These are phyloP conservation scores for Lepiota venenata DNA, from an alignment of 768 basidiomycete species.

Conservation along the genomic window DNA sequence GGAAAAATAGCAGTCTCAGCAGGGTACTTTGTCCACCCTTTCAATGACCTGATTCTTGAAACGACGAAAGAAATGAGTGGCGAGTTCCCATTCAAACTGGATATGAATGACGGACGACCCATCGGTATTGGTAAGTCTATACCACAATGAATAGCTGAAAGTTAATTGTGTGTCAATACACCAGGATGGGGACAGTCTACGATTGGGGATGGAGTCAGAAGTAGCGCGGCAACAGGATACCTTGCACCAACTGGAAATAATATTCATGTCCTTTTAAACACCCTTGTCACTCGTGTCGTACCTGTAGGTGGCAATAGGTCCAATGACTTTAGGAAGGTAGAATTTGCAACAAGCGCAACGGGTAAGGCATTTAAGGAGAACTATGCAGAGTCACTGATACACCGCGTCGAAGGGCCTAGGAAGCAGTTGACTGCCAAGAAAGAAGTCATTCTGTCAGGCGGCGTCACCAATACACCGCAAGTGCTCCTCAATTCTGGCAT, in stretches of 20 bases:
- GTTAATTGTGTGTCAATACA: neutral
- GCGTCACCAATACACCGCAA: conserved; percentile 26
- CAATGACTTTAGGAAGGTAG: neutral
- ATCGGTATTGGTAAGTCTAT: conserved; percentile 15
- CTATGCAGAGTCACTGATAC: too few relatives aligned
- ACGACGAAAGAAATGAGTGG: conserved; percentile 23
- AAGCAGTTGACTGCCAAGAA: conserved; percentile 21
- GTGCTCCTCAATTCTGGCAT: conserved; percentile 32
- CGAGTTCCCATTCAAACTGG: conserved; percentile 26
- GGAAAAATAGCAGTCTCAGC: neutral
- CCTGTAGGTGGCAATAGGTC: neutral
- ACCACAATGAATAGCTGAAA: neutral
- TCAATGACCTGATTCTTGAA: conserved; percentile 7
- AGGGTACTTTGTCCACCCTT: neutral
- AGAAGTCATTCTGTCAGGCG: conserved; percentile 35
- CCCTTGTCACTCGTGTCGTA: conserved; percentile 24
- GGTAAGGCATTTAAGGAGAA: neutral
- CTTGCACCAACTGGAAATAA: conserved; percentile 20
- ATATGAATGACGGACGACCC: conserved; percentile 24
- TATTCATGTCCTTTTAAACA: conserved; percentile 21
- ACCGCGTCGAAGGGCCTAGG: neutral
- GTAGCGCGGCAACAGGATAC: conserved; percentile 25
- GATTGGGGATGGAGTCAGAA: conserved; percentile 18
- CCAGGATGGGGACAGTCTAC: conserved; percentile 19
- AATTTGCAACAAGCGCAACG: neutral